Conservation (phyloP, 148 eudicot genomes). For the Pharnaceum exiguum region DNA sequence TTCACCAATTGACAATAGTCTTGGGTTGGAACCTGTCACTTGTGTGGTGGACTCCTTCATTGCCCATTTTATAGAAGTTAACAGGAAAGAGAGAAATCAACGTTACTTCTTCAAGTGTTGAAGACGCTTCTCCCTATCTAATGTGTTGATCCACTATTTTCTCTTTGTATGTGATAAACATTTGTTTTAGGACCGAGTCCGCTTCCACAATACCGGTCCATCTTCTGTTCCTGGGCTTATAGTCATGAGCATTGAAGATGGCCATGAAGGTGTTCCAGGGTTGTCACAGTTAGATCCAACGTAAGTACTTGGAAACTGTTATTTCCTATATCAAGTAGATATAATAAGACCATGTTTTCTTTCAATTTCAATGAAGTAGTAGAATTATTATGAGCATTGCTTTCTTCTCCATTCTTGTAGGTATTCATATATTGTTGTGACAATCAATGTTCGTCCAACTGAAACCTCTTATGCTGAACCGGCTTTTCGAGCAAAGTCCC, state of each 20-base stretch:
- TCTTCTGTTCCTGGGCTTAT: slow-evolving; percentile 84
- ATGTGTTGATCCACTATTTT: neutral
- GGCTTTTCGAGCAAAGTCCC: slow-evolving; percentile 37
- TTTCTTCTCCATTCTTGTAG: slow-evolving; percentile 26
- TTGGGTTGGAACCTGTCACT: too few species aligned
- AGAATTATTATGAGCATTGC: neutral
- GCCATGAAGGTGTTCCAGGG: slow-evolving; percentile 55
- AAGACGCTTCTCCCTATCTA: neutral
- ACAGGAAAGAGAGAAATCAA: too few species aligned
- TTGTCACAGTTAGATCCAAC: slow-evolving; percentile 70
- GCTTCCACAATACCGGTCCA: slow-evolving; percentile 76
- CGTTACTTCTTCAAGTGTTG: too few species aligned
- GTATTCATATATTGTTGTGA: slow-evolving; percentile 55
- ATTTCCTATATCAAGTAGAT: neutral
- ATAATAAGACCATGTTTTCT: neutral
- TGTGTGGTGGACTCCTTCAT: too few species aligned
- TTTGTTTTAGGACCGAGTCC: slow-evolving; percentile 70
- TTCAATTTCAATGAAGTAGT: neutral
- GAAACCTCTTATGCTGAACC: slow-evolving; percentile 44
- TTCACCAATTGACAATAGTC: too few species aligned
- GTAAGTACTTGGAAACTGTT: slow-evolving; percentile 33
- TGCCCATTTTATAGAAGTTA: too few species aligned
- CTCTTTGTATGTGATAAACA: too few species aligned
- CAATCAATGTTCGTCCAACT: slow-evolving; percentile 57
- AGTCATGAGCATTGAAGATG: slow-evolving; percentile 96